Evolutionary conservation across 768 basidiomycete species (phyloP).

Genomic region (Terana coerulea): DNA sequence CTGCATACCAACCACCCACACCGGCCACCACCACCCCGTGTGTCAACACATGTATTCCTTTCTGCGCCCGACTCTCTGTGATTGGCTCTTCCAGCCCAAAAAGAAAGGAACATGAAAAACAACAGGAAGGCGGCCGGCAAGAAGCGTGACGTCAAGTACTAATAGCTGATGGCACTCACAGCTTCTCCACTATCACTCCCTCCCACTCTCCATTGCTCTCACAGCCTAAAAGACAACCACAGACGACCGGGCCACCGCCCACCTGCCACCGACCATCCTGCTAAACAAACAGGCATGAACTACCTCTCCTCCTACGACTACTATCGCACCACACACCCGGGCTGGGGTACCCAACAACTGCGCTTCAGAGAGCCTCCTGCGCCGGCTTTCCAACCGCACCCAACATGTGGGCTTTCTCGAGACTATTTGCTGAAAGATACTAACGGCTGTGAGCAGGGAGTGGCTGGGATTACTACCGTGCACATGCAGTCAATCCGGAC

Average conservation of each 20-base stretch:
- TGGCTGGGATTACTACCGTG: conserved; percentile 59
- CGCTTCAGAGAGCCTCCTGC: conserved; percentile 32
- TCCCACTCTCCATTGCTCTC: background rate
- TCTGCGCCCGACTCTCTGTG: too few species aligned
- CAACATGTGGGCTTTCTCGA: conserved; percentile 44
- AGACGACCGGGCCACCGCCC: background rate
- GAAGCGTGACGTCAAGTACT: conserved; percentile 9
- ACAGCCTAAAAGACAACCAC: too few species aligned
- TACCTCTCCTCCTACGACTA: conserved; percentile 17
- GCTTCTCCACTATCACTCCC: background rate
- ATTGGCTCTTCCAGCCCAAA: too few species aligned
- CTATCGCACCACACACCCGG: conserved; percentile 28
- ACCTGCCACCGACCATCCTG: background rate
- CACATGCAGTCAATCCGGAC: conserved; percentile 54
- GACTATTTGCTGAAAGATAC: conserved; percentile 23
- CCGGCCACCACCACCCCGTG: too few species aligned
- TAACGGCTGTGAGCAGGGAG: conserved; percentile 40
- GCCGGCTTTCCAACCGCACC: conserved; percentile 40
- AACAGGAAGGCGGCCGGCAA: too few species aligned
- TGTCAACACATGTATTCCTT: too few species aligned
- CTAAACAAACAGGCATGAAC: background rate
- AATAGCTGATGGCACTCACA: conserved; percentile 1
- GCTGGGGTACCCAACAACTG: conserved; percentile 46
- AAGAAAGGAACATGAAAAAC: too few species aligned
- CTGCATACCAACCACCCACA: too few species aligned